These are phyloP conservation scores for Aspergillus tanneri DNA, from an alignment of 2,329 filamentous ascomycete species.

Conservation along the genomic window DNA sequence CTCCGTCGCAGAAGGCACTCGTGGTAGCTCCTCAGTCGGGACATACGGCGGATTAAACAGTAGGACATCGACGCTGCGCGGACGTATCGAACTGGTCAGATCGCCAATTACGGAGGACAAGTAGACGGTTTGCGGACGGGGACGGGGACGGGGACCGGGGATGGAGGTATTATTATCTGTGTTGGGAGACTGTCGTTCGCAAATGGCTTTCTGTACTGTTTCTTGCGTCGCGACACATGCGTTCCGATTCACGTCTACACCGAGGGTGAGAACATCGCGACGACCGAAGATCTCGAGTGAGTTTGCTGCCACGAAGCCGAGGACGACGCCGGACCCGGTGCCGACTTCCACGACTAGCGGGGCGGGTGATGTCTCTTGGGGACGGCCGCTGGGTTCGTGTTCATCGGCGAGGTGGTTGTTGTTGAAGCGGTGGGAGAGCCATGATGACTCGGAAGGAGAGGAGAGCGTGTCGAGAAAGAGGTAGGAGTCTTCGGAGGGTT, in stretches of 20 bases:
- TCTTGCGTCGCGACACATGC: conserved; percentile 73
- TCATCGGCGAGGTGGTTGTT: too few relatives aligned
- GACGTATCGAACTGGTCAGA: conserved; percentile 61
- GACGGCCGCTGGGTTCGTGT: too few relatives aligned
- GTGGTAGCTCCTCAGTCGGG: conserved; percentile 73
- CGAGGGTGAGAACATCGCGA: conserved; percentile 67
- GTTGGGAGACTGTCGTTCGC: conserved; percentile 26
- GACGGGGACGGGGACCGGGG: neutral
- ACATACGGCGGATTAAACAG: conserved; percentile 98
- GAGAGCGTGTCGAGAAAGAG: conserved; percentile 90
- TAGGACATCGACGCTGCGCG: conserved; percentile 70
- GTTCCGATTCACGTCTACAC: conserved; percentile 80
- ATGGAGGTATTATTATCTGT: conserved; percentile 5
- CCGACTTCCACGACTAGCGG: conserved; percentile 82
- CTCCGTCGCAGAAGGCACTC: conserved; percentile 38
- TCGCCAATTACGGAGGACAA: conserved; percentile 70
- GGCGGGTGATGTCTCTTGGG: conserved; percentile 7
- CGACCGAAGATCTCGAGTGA: conserved; percentile 70
- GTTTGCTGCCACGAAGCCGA: conserved; percentile 81
- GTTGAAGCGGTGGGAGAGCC: conserved; percentile 65
- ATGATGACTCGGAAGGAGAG: conserved; percentile 64
- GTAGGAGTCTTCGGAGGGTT: conserved; percentile 94
- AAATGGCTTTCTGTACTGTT: conserved; percentile 61
- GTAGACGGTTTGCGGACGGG: conserved; percentile 48
- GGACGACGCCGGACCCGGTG: conserved; percentile 88